These are phyloP conservation scores for Candida vartiovaarae DNA, from an alignment of 805 yeast genomes.

Conservation along the genomic window DNA sequence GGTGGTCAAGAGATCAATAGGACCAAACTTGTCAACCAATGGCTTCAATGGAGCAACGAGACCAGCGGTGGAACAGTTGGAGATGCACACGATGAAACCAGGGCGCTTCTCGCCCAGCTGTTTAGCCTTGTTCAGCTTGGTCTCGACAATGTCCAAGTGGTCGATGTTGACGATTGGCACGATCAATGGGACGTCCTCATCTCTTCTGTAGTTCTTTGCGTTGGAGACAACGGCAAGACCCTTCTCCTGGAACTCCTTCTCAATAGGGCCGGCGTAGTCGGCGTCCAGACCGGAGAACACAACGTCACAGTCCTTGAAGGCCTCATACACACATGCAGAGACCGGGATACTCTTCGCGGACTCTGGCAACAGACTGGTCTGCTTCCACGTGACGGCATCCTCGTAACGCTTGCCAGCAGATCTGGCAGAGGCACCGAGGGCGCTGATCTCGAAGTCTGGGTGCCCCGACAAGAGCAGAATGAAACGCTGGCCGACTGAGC, in stretches of 20 bases:
- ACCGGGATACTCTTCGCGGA: conserved; percentile 57
- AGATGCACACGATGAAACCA: conserved; percentile 90
- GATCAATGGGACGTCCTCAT: conserved; percentile 77
- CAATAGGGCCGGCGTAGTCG: conserved; percentile 89
- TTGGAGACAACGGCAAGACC: conserved; percentile 87
- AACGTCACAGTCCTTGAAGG: conserved; percentile 83
- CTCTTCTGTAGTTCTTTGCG: conserved; percentile 94
- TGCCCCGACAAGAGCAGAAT: conserved; percentile 77
- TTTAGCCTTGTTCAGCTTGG: conserved; percentile 47
- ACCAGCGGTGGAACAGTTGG: conserved; percentile 98
- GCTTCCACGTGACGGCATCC: conserved; percentile 93
- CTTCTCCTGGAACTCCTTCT: conserved; percentile 70
- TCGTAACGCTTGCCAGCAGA: conserved; percentile 86
- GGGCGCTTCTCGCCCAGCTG: conserved; percentile 49
- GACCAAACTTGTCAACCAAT: conserved; percentile 84
- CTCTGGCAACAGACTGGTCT: conserved; percentile 74
- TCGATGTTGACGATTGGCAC: conserved; percentile 95
- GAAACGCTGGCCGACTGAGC: conserved; percentile 95
- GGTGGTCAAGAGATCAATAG: conserved; percentile 76
- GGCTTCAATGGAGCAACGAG: conserved; percentile 95
- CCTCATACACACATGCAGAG: conserved; percentile 67
- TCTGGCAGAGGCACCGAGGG: conserved; percentile 86
- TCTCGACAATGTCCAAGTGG: conserved; percentile 69
- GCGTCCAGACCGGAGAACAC: conserved; percentile 94
- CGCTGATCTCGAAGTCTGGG: conserved; percentile 81